Evolutionary conservation across 2,329 filamentous ascomycete genomes (phyloP), one percentile per base, ranked within the genome.

Genomic region (Colletotrichum tropicale): DNA sequence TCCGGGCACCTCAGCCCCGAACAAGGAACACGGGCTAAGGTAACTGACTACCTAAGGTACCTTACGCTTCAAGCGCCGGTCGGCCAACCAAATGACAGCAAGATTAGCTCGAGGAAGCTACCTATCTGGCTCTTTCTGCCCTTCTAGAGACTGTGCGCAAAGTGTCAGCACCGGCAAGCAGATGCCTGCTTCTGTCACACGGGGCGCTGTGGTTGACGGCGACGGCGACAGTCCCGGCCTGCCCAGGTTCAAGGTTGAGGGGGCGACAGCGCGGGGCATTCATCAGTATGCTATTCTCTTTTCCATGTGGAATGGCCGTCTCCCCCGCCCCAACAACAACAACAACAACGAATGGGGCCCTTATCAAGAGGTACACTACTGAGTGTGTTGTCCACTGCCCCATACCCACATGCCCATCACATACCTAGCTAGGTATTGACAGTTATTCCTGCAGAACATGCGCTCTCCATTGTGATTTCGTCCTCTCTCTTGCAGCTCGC

Each of bases 181-280:
- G 16, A n/a, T 36, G 43, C 43, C 43, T 52, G 43, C 10, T 21
- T 52, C 43, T 30, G 55, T 21, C 55, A 58, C 15, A 58, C 55
- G 38, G 38, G 38, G 38, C 38, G 43, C 43, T 52, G 43, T 52
- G n/a, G n/a, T 52, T 52, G 43, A 52, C 43, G 43, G 43, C 43
- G 43, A 52, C 43, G 43, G 43, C n/a, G 43, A 52, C n/a, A n/a
- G n/a, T n/a, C 43, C 43, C n/a, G 43, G 10, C 43, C n/a, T 52
- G 43, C 66, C 43, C 43, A 52, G 43, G 43, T 52, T 52, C 72
- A 64, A 73, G 73, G 74, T 75, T 73, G 58, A 69, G 74, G 74
- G 73, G 70, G 65, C 48, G 69, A 72, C 56, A 43, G 61, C 70
- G 74, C 74, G 74, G 74, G 74, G 74, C 74, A 76, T 69, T 69